phyloP scores from a whole-genome alignment of 345 rosid genomes.

The Moricandia moricandioides region DNA sequence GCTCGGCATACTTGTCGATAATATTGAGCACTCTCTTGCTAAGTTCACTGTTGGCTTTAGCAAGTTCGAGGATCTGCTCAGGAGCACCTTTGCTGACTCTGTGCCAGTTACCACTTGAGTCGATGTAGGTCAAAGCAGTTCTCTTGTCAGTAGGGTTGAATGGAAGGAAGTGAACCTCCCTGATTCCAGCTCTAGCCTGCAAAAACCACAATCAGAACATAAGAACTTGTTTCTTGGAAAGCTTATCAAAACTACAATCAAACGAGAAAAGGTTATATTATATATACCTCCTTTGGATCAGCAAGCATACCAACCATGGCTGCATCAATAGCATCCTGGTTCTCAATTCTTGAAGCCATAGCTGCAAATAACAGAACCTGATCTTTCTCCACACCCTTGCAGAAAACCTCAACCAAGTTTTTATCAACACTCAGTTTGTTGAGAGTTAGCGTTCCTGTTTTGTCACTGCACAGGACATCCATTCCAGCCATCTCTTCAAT shows the following conservation, averaged over 20 bases:
- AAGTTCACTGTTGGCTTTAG: constrained; percentile 76
- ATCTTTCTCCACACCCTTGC: constrained; percentile 66
- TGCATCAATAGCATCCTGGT: constrained; percentile 91
- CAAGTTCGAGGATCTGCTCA: constrained; percentile 78
- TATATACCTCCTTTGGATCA: constrained; percentile 72
- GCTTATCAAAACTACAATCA: neutral
- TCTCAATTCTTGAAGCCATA: constrained; percentile 79
- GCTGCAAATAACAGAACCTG: constrained; percentile 73
- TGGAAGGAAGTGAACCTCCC: constrained; percentile 77
- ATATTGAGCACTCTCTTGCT: constrained; percentile 71
- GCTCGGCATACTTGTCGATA: constrained; percentile 91
- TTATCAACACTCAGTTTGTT: constrained; percentile 74
- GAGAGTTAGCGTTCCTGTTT: constrained; percentile 83
- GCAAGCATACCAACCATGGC: constrained; percentile 89
- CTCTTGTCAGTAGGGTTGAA: constrained; percentile 86
- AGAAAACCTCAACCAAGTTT: constrained; percentile 76
- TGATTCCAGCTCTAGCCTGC: constrained; percentile 76
- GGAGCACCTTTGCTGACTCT: constrained; percentile 91
- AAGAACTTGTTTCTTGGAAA: constrained; percentile 13
- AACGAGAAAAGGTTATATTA: neutral
- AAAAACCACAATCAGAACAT: neutral
- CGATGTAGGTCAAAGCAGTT: constrained; percentile 82
- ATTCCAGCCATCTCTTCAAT: constrained; percentile 92
- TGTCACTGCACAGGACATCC: constrained; percentile 91
- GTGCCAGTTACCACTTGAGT: constrained; percentile 68